Evolutionary conservation across 2,329 filamentous ascomycete genomes (phyloP).

Genomic region (Knufia petricola): DNA sequence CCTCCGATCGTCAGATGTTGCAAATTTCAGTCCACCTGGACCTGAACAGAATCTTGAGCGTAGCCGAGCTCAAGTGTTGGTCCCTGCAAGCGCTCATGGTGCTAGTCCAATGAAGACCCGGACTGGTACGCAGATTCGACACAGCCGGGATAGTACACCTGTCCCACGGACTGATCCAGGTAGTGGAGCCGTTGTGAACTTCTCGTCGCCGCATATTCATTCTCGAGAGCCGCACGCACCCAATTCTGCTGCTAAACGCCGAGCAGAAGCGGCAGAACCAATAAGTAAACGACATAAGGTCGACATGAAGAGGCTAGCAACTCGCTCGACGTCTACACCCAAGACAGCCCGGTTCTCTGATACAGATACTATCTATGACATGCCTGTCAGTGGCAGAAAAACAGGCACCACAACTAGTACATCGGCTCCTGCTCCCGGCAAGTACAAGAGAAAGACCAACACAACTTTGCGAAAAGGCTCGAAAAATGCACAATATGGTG

Average conservation of each 20-base stretch:
- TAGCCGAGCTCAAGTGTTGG: not conserved
- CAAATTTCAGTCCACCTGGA: not conserved
- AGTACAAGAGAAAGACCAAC: conserved; percentile 9
- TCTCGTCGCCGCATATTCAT: not conserved
- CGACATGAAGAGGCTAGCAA: conserved; percentile 7
- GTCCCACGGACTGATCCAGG: not conserved
- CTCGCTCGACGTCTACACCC: not conserved
- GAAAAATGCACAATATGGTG: not conserved
- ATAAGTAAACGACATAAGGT: conserved; percentile 10
- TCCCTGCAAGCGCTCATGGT: not conserved
- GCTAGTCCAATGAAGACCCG: conserved; percentile 3
- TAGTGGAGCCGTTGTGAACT: not conserved
- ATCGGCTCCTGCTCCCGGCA: conserved; percentile 15
- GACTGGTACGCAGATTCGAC: not conserved
- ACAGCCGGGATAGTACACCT: not conserved
- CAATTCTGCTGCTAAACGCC: conserved; percentile 17
- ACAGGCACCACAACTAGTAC: conserved; percentile 13
- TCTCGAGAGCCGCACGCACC: conserved; percentile 3
- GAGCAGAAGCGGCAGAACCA: conserved; percentile 3
- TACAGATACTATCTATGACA: not conserved
- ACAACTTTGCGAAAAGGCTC: not conserved
- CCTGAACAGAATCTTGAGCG: not conserved
- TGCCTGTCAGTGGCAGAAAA: conserved; percentile 6
- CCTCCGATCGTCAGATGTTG: conserved; percentile 4
- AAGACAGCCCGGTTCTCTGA: conserved; percentile 1